phyloP scores from a whole-genome alignment of 1,284 basidiomycete genomes.

The Leccinum solheimii region DNA sequence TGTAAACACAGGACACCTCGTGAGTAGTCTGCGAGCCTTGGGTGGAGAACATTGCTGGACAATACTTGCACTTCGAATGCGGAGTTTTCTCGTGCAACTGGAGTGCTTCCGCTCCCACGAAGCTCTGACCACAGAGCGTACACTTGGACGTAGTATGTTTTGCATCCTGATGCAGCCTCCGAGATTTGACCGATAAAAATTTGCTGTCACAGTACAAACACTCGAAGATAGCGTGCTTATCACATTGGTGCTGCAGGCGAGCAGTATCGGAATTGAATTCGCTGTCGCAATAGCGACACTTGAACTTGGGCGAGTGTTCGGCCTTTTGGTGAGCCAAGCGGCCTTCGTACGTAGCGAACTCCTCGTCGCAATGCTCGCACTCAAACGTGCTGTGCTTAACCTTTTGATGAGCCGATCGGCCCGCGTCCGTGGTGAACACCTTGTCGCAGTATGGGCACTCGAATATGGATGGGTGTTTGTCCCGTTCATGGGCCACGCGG shows the following conservation, averaged over 20 bases:
- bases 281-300: constrained; percentile 19
- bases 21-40: constrained; percentile 6
- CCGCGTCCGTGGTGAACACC: constrained; percentile 16
- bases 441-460: constrained; percentile 23
- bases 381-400: constrained; percentile 17
- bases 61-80: constrained; percentile 20
- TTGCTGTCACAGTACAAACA: constrained; percentile 1
- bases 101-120: constrained; percentile 1
- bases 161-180: constrained; percentile 10
- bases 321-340: constrained; percentile 14
- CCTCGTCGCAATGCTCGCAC: constrained; percentile 21
- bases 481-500: constrained; percentile 11
- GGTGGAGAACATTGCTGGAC: constrained; percentile 1
- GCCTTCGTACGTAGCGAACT: constrained; percentile 9
- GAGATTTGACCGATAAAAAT: constrained; percentile 11
- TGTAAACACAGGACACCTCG: constrained; percentile 6
- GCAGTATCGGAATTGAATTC: constrained; percentile 13
- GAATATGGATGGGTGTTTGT: constrained; percentile 14
- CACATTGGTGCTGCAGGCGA: constrained; percentile 14
- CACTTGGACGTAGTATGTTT: constrained; percentile 17
- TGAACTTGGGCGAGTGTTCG: constrained; percentile 6
- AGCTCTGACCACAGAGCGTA: constrained; percentile 8
- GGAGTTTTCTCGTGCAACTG: constrained; percentile 11
- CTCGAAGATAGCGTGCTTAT: constrained; percentile 8
- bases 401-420: constrained; percentile 11